Evolutionary conservation across 805 yeast genomes (phyloP), one percentile per base, ranked within the genome.

Genomic region (Yarrowia osloensis): DNA sequence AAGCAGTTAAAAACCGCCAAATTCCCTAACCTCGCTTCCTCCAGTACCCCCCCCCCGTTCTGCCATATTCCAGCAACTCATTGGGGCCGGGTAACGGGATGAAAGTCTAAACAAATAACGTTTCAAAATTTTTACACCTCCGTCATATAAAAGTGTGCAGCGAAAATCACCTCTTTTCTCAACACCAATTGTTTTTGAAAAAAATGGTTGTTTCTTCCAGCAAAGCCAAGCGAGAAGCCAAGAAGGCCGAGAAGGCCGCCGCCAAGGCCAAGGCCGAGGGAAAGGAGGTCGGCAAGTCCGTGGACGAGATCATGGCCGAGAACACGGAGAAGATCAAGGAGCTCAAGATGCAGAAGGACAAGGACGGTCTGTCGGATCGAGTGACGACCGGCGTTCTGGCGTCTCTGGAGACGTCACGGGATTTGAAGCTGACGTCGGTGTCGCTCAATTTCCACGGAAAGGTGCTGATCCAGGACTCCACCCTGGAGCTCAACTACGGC

Each of bases 151-250:
- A 9, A 4, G 26, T 2, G 12, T 11, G 12, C 11, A 22, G 22
- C 47, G 4, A 35, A n/a, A 37, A 3, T n/a, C 15, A 6, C 22
- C 11, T 21, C 21, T n/a, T 46, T 50, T 5, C 21, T 24, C 61
- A 37, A 22, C 33, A 13, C 49, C 29, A 19, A 19, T 21, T 9
- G 22, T 37, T 26, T 12, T 22, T n/a, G 15, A 4, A 17, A 11
- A 57, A 39, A 40, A 55, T 57, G 52, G 54, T 33, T 15, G 54
- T 61, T 2, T 31, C 66, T 15, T 42, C 66, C 17, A 22, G 37
- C 12, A 94, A 94, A 80, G 98, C 98, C 70, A 95, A 94, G 83
- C 91, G 99, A 88, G 98, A 94, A 72, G 97, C 97, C 71, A 94
- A 93, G 82, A 91, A 92, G 80, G 91, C 89, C 73, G 96, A 91